Percentiles rank a stretch among this genome's conserved stretches.
phyloP scores from a whole-genome alignment of 768 basidiomycete genomes.

The Mycena pura region DNA sequence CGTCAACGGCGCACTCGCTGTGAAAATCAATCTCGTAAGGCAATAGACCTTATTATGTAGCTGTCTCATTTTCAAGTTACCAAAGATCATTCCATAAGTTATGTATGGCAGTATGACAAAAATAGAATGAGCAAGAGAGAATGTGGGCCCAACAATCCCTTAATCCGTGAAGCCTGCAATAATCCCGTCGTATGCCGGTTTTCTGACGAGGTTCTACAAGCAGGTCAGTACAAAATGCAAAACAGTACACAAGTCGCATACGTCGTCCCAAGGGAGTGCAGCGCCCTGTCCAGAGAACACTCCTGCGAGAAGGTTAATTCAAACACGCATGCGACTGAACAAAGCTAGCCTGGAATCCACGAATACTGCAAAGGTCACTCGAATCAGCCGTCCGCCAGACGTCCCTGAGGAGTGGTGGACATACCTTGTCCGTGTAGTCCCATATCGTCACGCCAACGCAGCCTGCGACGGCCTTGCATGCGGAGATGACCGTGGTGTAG shows the following conservation, averaged over 20 bases:
- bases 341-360: constrained; percentile 26
- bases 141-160: no score
- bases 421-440: constrained; percentile 37
- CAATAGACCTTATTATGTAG: no score
- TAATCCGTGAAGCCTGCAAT: constrained; percentile 38
- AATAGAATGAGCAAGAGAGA: no score
- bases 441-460: constrained; percentile 46
- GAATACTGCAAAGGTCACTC: constrained; percentile 24
- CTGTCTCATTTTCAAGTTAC: no score
- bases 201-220: constrained; percentile 45
- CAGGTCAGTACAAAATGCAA: not conserved
- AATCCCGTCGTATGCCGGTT: constrained; percentile 57
- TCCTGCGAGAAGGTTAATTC: not conserved
- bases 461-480: constrained; percentile 52
- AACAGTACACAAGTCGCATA: not conserved
- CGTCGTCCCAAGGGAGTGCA: constrained; percentile 34
- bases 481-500: constrained; percentile 60
- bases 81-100: no score
- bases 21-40: no score
- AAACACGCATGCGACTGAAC: not conserved
- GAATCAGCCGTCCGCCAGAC: not conserved
- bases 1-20: no score
- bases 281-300: constrained; percentile 34
- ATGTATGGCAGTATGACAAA: no score
- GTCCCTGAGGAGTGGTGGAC: not conserved